Conservation (phyloP, 257 asterid genomes). For the Linderniella brevidens region DNA sequence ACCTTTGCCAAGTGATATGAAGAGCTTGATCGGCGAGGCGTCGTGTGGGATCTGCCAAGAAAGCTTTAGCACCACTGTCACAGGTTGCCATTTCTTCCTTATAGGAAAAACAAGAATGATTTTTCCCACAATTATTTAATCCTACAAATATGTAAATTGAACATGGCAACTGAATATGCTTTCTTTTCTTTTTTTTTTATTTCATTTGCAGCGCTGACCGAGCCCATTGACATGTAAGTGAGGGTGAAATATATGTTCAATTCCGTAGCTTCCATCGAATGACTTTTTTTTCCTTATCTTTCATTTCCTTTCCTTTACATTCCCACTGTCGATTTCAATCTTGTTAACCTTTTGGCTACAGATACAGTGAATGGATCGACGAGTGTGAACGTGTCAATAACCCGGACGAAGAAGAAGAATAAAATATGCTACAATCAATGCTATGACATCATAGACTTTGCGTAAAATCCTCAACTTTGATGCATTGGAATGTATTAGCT, state of each 20-base stretch:
- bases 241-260: no score
- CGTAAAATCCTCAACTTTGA: no score
- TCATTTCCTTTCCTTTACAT: background rate
- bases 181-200: constrained; percentile 3
- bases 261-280: no score
- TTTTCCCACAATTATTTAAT: no score
- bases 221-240: constrained; percentile 69
- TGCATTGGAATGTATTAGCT: no score
- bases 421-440: no score
- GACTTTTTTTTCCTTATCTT: background rate
- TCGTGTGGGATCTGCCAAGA: constrained; percentile 72
- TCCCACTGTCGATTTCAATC: background rate
- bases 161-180: no score
- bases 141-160: no score
- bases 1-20: constrained; percentile 59
- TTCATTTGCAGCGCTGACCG: constrained; percentile 43
- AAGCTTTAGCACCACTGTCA: constrained; percentile 75
- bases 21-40: constrained; percentile 74
- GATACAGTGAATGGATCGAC: constrained; percentile 95
- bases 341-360: constrained; percentile 8
- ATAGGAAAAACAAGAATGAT: no score
- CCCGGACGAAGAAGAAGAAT: constrained; percentile 42
- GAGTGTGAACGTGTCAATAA: constrained; percentile 77
- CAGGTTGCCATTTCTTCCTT: constrained; percentile 21
- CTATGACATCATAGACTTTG: no score